Evolutionary conservation across 768 basidiomycete species (phyloP).

Genomic region (Trametes elegans): DNA sequence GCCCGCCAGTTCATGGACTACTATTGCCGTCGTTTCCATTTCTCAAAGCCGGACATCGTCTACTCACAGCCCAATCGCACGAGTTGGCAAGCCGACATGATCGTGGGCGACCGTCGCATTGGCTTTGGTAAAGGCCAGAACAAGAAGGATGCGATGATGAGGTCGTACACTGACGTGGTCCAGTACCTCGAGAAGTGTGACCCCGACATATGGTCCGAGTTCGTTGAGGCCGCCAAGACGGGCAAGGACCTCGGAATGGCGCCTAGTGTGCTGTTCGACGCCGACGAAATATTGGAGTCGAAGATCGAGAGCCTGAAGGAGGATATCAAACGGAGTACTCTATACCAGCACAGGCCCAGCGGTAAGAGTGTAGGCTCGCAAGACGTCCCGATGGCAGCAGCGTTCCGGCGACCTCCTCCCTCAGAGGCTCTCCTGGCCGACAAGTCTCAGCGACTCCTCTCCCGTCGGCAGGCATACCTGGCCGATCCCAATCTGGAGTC

Average conservation of each 20-base stretch:
- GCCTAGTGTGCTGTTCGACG: constrained; percentile 63
- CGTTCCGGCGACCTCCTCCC: constrained; percentile 30
- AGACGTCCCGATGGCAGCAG: constrained; percentile 6
- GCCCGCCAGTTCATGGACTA: constrained; percentile 94
- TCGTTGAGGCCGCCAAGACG: constrained; percentile 54
- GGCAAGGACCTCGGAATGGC: constrained; percentile 72
- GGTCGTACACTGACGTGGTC: constrained; percentile 85
- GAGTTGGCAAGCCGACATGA: constrained; percentile 73
- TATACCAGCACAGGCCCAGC: constrained; percentile 65
- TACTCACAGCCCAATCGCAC: constrained; percentile 36
- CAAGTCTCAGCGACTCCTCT: constrained; percentile 59
- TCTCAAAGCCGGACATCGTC: constrained; percentile 69
- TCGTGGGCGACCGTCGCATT: constrained; percentile 74
- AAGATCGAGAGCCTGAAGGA: constrained; percentile 67
- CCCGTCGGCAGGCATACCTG: constrained; percentile 58
- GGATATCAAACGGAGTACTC: constrained; percentile 58
- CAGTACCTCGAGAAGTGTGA: constrained; percentile 88
- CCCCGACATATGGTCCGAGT: constrained; percentile 73
- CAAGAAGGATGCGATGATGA: constrained; percentile 71
- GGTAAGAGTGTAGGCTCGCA: not conserved
- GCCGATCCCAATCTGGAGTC: constrained; percentile 53
- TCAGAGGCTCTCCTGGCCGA: constrained; percentile 31
- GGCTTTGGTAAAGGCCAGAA: constrained; percentile 67
- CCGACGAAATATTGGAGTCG: constrained; percentile 62
- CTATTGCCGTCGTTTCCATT: constrained; percentile 80